A percentile compares a stretch with the other conserved stretches of the same genome.
These are phyloP conservation scores for Effrenium voratum DNA, from an alignment of 73 alveolate species.

Conservation along the genomic window DNA sequence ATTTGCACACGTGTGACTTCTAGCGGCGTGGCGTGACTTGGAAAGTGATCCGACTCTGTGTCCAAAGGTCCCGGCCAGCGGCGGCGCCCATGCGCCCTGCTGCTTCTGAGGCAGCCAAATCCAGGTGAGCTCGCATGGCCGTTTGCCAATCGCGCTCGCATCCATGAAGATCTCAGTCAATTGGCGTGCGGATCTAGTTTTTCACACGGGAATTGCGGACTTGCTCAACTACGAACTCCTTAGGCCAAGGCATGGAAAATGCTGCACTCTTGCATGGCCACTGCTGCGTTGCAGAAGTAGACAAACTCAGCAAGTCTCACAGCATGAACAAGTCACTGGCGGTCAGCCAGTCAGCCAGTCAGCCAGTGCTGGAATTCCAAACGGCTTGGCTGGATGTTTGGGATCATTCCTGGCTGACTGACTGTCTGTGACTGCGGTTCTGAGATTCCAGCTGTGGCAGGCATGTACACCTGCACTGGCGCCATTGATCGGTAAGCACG, in stretches of 20 bases:
- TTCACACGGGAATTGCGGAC: too few relatives aligned
- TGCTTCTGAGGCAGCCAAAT: background rate
- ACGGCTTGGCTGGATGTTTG: background rate
- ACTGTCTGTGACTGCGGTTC: background rate
- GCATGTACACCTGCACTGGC: background rate
- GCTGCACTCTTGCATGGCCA: background rate
- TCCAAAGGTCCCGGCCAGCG: background rate
- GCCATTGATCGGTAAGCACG: background rate
- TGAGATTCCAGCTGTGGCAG: background rate
- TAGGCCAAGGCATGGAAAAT: background rate
- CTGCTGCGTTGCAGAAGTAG: background rate
- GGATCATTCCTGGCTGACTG: background rate
- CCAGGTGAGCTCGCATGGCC: background rate
- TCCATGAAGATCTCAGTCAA: background rate
- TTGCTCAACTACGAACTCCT: background rate
- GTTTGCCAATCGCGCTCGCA: background rate
- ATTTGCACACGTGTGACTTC: too few relatives aligned
- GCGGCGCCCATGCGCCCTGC: background rate
- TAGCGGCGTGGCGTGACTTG: background rate
- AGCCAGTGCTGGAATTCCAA: background rate
- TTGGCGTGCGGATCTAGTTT: background rate
- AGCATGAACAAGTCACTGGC: too few relatives aligned
- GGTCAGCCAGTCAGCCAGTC: too few relatives aligned
- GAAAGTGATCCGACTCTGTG: background rate
- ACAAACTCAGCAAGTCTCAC: background rate